Evolutionary conservation across 2,329 filamentous ascomycete genomes (phyloP), one percentile per base, ranked within the genome.

Genomic region (Trichophaea hybrida): DNA sequence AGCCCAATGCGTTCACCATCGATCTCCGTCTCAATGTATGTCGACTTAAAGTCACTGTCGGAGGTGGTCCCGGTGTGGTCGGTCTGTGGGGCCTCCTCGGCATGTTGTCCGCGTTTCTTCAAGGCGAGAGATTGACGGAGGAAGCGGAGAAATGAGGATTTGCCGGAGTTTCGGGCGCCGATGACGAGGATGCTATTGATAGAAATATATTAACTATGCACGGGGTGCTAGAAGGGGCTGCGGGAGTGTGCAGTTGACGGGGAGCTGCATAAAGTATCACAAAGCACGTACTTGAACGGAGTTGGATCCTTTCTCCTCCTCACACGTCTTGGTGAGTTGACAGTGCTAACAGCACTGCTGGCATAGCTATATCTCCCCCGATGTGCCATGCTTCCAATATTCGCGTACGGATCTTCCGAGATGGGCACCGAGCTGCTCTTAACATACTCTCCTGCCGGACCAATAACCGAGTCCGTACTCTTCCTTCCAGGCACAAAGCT

Each of bases 81-180:
- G 10, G 57, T 49, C 17, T 64, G 61, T 4, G 57, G 54, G n/a
- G 57, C 44, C 17, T 59, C 58, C 7, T 61, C 59, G 4, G 59
- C 53, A 61, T 74, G 75, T 68, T 77, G 80, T 63, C 75, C 72
- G 61, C 84, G 82, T 74, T 94, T 87, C n/a, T 89, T 88, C 57
- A 93, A 77, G 15, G 87, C 85, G 57, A 97, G 79, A 1, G 91
- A 85, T 55, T 83, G 86, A 74, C 88, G 88, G 67, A 98, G 82
- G 71, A 98, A 97, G 66, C 96, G 88, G 70, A 98, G 84, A 74
- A 98, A 96, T 0, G 89, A 95, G 0, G 90, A 94, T 76, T 98
- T 98, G 72, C 93, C 93, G 6, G 88, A 85, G 72, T 84, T 85
- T 61, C 86, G 84, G 54, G 88, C 85, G 61, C 93, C 93, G 69